These are phyloP conservation scores for Cyclotella choctawhatcheeana DNA, from an alignment of 108 stramenopile genomes.

Conservation along the genomic window DNA sequence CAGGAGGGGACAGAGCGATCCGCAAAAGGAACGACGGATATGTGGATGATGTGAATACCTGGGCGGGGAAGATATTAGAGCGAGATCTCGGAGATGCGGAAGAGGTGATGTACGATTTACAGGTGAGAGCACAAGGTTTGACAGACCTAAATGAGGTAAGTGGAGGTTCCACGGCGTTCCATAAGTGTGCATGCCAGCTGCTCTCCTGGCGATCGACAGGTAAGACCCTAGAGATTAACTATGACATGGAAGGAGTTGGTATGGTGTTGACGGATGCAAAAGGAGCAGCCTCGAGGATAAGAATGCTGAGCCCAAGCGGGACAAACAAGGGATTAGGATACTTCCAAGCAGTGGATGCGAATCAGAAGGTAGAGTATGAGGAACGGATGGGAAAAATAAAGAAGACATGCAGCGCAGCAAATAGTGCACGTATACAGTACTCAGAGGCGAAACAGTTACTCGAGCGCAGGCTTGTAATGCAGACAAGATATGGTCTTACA, in stretches of 20 bases:
- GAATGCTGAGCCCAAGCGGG: neutral
- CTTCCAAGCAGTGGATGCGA: neutral
- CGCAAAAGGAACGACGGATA: neutral
- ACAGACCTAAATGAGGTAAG: neutral
- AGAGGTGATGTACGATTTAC: neutral
- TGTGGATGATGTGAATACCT: constrained; percentile 14
- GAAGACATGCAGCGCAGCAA: neutral
- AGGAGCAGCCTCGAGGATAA: constrained; percentile 3
- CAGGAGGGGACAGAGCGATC: neutral
- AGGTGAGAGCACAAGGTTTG: neutral
- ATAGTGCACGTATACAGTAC: neutral
- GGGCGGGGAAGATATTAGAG: neutral
- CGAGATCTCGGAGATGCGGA: neutral
- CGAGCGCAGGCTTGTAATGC: neutral
- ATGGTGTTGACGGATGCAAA: neutral
- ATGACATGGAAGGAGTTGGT: neutral
- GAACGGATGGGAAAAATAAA: neutral
- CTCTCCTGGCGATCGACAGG: neutral
- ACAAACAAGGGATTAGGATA: neutral
- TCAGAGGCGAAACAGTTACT: neutral
- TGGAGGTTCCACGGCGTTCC: constrained; percentile 3
- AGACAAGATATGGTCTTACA: constrained; percentile 3
- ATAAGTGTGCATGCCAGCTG: neutral
- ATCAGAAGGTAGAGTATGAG: neutral
- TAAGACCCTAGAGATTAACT: neutral